These are phyloP conservation scores for Artemisia argyi DNA, from an alignment of 129 eudicot species.

Conservation along the genomic window DNA sequence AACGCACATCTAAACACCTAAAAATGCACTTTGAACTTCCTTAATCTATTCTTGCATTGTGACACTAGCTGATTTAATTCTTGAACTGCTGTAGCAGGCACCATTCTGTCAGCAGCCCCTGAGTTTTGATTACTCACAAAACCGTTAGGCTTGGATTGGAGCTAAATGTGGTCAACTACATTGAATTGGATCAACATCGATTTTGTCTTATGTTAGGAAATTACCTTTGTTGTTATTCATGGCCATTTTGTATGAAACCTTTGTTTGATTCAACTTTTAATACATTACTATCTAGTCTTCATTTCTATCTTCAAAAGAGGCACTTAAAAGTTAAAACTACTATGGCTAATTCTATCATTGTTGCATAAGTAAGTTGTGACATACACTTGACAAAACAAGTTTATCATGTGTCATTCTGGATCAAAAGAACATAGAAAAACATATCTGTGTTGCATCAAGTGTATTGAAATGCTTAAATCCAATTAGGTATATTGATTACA, in stretches of 20 bases:
- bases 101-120: conserved; percentile 93
- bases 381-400: too few relatives aligned
- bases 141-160: conserved; percentile 38
- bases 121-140: conserved; percentile 91
- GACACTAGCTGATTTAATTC: conserved; percentile 1
- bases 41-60: background rate
- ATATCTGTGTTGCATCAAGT: too few relatives aligned
- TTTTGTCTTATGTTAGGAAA: conserved; percentile 30
- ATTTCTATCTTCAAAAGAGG: too few relatives aligned
- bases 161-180: conserved; percentile 11
- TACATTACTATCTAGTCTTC: background rate
- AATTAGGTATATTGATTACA: too few relatives aligned
- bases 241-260: conserved; percentile 10
- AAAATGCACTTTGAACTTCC: too few relatives aligned
- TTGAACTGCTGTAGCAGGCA: conserved; percentile 53
- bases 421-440: too few relatives aligned
- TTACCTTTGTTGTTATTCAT: conserved; percentile 10
- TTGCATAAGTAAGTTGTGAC: too few relatives aligned
- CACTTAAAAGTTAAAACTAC: too few relatives aligned
- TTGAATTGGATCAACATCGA: conserved; percentile 22
- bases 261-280: conserved; percentile 22
- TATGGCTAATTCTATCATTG: too few relatives aligned
- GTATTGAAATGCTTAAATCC: too few relatives aligned
- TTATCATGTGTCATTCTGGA: too few relatives aligned
- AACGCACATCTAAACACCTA: background rate